Evolutionary conservation across 1,284 basidiomycete species (phyloP), one percentile per base, ranked within the genome.

Genomic region (Marasmius sp.): DNA sequence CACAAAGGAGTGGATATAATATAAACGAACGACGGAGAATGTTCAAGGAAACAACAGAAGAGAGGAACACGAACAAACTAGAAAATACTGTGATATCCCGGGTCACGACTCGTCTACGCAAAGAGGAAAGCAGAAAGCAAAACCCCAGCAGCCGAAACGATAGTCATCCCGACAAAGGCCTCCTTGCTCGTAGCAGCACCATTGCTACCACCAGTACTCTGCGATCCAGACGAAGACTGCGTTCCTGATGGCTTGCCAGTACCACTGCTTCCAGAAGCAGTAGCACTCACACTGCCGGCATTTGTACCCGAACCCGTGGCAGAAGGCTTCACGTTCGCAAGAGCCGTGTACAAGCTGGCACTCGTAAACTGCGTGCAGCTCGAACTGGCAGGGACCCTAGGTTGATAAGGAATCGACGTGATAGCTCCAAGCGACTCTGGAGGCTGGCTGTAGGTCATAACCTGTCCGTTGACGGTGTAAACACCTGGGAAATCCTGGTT

Each of bases 301-400:
- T 8, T 8, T 3, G 50, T 33, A 18, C 34, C 20, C 18, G 52
- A 6, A 38, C 34, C 33, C 6, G 34, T n/a, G 16, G 50, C 50
- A 3, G 48, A 51, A 9, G 33, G 6, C 34, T 54, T 33, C 9
- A 38, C 33, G 16, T n/a, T 38, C 7, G 52, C 52, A 38, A 54
- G 22, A 37, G 33, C 52, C 14, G 74, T 67, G 52, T 77, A 92
- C 49, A 91, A 74, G n/a, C 75, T 77, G 2, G 81, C 66, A 8
- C 84, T 86, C 33, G 73, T 65, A 70, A 77, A 85, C n/a, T 79
- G 79, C 53, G 78, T 75, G 70, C 90, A 92, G 74, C 83, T 85
- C 48, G 85, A 87, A 41, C 84, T 84, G 1, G 84, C 73, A 3
- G 89, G 88, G 38, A 85, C 73, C 7, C 68, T 71, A 4, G 89